Evolutionary conservation across 129 eudicot species (phyloP).

Genomic region (Tagetes erecta): DNA sequence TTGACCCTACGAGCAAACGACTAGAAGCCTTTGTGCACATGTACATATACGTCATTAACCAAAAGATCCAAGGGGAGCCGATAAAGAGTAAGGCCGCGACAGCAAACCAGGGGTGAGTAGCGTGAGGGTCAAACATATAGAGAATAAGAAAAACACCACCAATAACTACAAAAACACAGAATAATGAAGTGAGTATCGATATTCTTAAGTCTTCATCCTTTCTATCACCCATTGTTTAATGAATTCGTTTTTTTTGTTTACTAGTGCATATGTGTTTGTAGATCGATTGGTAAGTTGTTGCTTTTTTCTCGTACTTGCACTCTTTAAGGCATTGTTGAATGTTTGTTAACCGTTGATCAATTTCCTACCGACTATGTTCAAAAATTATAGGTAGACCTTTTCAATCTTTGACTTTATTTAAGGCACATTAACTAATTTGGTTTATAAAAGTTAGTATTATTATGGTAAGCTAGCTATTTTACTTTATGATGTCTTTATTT

Average conservation of each 20-base stretch:
- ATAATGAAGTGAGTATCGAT: conserved; percentile 43
- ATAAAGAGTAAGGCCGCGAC: conserved; percentile 47
- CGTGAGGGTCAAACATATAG: conserved; percentile 40
- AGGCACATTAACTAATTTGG: no score
- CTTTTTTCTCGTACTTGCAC: not conserved
- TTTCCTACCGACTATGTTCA: conserved; percentile 25
- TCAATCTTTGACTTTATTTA: conserved; percentile 8
- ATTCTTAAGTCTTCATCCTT: conserved; percentile 51
- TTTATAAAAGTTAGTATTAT: no score
- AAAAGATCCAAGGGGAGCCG: conserved; percentile 69
- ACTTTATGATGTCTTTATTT: no score
- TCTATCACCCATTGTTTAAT: conserved; percentile 45
- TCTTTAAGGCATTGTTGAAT: conserved; percentile 18
- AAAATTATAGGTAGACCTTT: conserved; percentile 17
- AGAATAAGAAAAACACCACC: conserved; percentile 58
- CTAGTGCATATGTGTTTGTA: not conserved
- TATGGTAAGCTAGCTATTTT: no score
- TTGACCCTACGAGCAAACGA: conserved; percentile 10
- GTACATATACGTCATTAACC: conserved; percentile 63
- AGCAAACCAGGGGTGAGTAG: conserved; percentile 57
- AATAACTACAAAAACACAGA: conserved; percentile 38
- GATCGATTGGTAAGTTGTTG: not conserved
- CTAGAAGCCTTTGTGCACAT: conserved; percentile 47
- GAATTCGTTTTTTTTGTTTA: not conserved
- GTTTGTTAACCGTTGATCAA: not conserved